Evolutionary conservation across 2,329 filamentous ascomycete genomes (phyloP).

Genomic region (Aureobasidium sp.): DNA sequence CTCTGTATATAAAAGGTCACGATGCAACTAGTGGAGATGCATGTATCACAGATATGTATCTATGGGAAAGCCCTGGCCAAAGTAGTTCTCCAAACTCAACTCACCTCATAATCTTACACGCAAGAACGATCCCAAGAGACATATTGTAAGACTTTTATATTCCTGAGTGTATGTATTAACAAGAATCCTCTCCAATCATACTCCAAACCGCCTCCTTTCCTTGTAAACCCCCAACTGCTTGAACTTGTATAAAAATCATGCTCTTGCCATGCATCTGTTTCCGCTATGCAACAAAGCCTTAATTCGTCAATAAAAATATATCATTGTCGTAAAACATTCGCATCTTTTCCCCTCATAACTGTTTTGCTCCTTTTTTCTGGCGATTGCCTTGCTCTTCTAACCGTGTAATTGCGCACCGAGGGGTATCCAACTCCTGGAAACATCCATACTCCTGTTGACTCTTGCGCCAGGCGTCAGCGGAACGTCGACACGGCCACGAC

Average conservation of each 20-base stretch:
- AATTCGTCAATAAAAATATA: not conserved
- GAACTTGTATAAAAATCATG: not conserved
- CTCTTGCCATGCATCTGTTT: not conserved
- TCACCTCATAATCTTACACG: not conserved
- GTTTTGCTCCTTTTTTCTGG: not conserved
- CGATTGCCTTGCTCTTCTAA: not conserved
- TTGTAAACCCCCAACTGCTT: not conserved
- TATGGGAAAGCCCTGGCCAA: not conserved
- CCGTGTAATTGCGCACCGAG: constrained; percentile 6
- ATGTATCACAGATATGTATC: no score
- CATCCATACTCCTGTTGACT: constrained; percentile 59
- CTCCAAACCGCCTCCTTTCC: not conserved
- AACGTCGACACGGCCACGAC: constrained; percentile 43
- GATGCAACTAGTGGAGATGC: no score
- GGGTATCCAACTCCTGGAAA: constrained; percentile 46
- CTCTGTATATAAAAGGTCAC: no score
- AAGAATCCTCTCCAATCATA: not conserved
- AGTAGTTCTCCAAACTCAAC: not conserved
- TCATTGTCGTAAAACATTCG: not conserved
- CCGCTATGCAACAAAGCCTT: not conserved
- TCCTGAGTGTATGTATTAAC: not conserved
- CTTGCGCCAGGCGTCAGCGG: constrained; percentile 58
- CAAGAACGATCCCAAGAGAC: not conserved
- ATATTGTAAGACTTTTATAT: not conserved
- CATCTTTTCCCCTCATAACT: not conserved